Evolutionary conservation across 352 stramenopile species (phyloP), one percentile per base, ranked within the genome.

Genomic region (Pythium chondricola): DNA sequence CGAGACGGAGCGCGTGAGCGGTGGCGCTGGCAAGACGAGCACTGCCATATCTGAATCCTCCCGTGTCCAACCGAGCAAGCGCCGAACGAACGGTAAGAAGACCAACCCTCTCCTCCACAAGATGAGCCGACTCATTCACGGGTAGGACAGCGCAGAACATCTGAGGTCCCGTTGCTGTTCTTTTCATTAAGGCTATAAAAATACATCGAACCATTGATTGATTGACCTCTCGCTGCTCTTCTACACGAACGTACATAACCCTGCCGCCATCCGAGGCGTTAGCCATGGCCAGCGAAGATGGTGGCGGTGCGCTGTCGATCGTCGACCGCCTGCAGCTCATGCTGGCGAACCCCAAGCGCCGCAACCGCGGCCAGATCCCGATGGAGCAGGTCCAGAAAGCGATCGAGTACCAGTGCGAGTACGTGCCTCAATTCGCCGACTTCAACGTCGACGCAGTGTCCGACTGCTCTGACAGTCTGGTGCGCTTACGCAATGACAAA

Each of bases 51-150:
- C 55, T 14, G 43, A 63, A 18, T 58, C 48, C 2, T 45, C 38
- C 0, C 56, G 56, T 7, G 24, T 70, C 6, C 48, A 69, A 32
- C 68, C 68, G 9, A 84, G 71, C 61, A 85, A 87, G 44, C 52
- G 66, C 26, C 72, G 75, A 14, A 87, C 75, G 13, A 87, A 87
- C 35, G 75, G 72, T 37, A 87, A 87, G 57, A 87, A 87, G 30
- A 63, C 43, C 7, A 56, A 63, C 38, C 41, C 55, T 6, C n/a
- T 60, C 9, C 30, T 61, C 10, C 36, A 49, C 51, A 66, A 57
- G 52, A 52, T 65, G 47, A 57, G 42, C 43, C 42, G 52, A 22
- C 40, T 63, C 13, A 33, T 63, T 8, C 53, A 52, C 36, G 45
- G 55, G 24, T 57, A 53, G 43, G 4, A 2, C 21, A 8, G 14